Conservation (phyloP, 257 asterid genomes). For the Solanum clarkiae region DNA sequence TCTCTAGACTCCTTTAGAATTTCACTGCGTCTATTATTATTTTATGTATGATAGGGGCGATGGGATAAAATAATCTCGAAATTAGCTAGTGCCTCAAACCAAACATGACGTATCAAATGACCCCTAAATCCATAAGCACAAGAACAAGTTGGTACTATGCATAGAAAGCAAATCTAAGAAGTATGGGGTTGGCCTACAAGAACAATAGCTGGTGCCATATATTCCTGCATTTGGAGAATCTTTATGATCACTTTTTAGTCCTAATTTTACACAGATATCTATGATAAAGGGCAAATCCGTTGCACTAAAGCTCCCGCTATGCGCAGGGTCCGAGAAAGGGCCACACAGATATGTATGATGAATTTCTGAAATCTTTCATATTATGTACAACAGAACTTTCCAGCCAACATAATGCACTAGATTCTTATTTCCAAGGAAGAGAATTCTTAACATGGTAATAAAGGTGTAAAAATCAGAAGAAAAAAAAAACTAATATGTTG, state of each 20-base stretch:
- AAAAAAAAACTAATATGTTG: background rate
- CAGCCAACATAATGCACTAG: background rate
- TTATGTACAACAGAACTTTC: background rate
- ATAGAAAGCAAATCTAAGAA: too few species aligned
- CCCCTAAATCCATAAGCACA: background rate
- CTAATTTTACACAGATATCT: background rate
- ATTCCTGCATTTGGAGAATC: background rate
- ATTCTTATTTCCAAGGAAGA: background rate
- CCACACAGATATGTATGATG: background rate
- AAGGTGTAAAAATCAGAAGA: background rate
- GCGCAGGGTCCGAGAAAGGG: too few species aligned
- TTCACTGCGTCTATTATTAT: too few species aligned
- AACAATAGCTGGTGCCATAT: background rate
- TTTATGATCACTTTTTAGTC: background rate
- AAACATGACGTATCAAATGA: background rate
- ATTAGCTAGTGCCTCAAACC: background rate
- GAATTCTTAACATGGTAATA: background rate
- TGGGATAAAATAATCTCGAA: background rate
- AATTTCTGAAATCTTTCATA: background rate
- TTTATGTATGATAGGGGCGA: too few species aligned
- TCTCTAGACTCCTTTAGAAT: too few species aligned
- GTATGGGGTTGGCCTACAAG: too few species aligned
- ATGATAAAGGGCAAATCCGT: too few species aligned
- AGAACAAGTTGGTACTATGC: too few species aligned
- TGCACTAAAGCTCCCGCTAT: too few species aligned